Base-by-base conservation (phyloP, 2,329 filamentous ascomycete genomes). In the Xylariaceae sp. region DNA sequence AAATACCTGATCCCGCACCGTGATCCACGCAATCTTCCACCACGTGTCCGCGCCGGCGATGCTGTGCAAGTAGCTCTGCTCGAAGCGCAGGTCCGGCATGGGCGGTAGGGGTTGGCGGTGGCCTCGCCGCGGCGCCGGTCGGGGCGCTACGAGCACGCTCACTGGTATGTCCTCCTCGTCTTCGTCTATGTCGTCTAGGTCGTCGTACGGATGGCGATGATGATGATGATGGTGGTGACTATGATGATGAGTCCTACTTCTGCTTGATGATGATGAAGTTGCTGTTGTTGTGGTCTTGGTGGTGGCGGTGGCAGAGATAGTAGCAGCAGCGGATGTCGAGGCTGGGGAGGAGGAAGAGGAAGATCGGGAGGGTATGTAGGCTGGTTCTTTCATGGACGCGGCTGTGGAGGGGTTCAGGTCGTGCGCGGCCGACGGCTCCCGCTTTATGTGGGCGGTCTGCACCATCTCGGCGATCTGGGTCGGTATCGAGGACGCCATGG, bases 61-160 rank as follows among this genome's bases (percentile, higher is more conserved):
- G 66, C 88, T 94, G 54, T 85, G 83, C 39, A 98, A 75, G 63
- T 98, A 98, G 71, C 89, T 96, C 74, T 98, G 92, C 68, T 98
- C 92, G 66, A 97, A 97, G 30, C 92, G 79, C 50, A 98, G 70
- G 66, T 98, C 92, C 3, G 89, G 88, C 57, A 96, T 75, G 7
- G 79, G 76, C 19, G 74, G 76, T 38, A 81, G 57, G 38, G 43
- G 42, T 11, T 34, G 29, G 23, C 37, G 19, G 24, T 34, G 32
- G 57, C 55, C 33, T 4, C 68, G 70, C 36, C 67, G 67, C 39
- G 70, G 62, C 32, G 78, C 70, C n/a, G 36, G 38, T 68, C 68
- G 6, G 66, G 51, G 3, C 69, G 37, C 73, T 30, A 70, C 69
- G 36, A 88, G 63, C 4, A 83, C 72, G 49, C 77, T 83, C 45